A percentile compares a stretch with the other conserved stretches of the same genome.
phyloP scores from a whole-genome alignment of 116 monocot species.

The Phalaenopsis hybrid region DNA sequence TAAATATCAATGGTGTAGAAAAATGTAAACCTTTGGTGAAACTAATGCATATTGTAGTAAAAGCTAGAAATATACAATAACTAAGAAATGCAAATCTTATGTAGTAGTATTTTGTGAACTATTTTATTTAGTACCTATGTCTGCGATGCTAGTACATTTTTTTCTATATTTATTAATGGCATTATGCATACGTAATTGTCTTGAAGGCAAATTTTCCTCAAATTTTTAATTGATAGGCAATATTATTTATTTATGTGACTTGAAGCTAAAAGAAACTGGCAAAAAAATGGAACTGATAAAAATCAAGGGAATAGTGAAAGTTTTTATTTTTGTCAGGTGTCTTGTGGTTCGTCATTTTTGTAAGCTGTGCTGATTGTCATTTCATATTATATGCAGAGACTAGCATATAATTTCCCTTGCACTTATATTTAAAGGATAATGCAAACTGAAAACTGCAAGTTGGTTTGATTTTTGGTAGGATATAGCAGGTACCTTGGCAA shows the following conservation, averaged over 20 bases:
- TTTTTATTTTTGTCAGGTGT: background rate
- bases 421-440: background rate
- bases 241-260: background rate
- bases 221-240: background rate
- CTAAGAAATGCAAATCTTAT: background rate
- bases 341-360: background rate
- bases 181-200: background rate
- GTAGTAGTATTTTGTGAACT: background rate
- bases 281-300: background rate
- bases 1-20: background rate
- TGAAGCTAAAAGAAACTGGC: background rate
- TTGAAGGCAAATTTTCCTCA: background rate
- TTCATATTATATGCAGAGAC: background rate
- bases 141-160: background rate
- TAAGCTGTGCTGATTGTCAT: background rate
- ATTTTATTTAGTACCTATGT: background rate
- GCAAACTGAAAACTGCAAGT: background rate
- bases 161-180: background rate
- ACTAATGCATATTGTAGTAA: background rate
- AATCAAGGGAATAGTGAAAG: background rate
- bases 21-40: background rate
- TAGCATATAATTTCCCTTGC: background rate
- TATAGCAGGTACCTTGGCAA: conserved; percentile 99
- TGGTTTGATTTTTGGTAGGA: conserved; percentile 43
- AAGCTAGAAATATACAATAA: background rate